phyloP scores from a whole-genome alignment of 2,329 filamentous ascomycete genomes.

The Geosmithia morbida region DNA sequence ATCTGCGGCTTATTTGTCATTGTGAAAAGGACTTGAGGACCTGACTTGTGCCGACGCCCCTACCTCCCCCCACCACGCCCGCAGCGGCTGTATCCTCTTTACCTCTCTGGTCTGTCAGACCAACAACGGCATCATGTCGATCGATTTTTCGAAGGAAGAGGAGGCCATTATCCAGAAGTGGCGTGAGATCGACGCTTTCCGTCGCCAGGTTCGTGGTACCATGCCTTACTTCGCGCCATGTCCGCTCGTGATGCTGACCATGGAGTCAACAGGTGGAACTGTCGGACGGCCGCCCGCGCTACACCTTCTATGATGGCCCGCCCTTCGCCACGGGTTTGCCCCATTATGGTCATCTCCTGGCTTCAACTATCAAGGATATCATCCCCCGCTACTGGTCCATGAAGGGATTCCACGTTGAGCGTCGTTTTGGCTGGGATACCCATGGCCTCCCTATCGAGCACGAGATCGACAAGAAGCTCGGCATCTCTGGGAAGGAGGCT shows the following conservation, averaged over 20 bases:
- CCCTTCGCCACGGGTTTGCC: slow-evolving; percentile 61
- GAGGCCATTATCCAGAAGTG: slow-evolving; percentile 72
- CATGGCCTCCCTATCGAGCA: slow-evolving; percentile 92
- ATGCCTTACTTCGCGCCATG: background rate
- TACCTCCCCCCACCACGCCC: background rate
- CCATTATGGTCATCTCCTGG: slow-evolving; percentile 61
- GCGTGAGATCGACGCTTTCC: slow-evolving; percentile 86
- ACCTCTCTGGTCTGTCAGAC: background rate
- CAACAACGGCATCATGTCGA: slow-evolving; percentile 43
- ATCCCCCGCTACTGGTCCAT: slow-evolving; percentile 96
- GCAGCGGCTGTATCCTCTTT: background rate
- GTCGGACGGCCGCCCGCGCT: slow-evolving; percentile 66
- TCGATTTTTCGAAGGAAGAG: slow-evolving; percentile 89
- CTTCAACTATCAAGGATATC: slow-evolving; percentile 94
- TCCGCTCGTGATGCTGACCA: background rate
- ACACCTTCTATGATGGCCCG: slow-evolving; percentile 89
- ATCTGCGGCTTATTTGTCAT: background rate
- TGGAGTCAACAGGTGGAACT: slow-evolving; percentile 47
- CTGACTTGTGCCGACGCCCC: background rate
- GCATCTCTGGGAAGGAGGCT: slow-evolving; percentile 75
- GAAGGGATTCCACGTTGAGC: slow-evolving; percentile 87
- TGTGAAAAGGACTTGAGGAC: background rate
- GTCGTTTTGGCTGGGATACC: slow-evolving; percentile 89
- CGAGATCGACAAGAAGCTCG: slow-evolving; percentile 93
- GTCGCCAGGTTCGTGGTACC: slow-evolving; percentile 48